Evolutionary conservation across 257 asterid genomes (phyloP).

Genomic region (Przewalskia tangutica): DNA sequence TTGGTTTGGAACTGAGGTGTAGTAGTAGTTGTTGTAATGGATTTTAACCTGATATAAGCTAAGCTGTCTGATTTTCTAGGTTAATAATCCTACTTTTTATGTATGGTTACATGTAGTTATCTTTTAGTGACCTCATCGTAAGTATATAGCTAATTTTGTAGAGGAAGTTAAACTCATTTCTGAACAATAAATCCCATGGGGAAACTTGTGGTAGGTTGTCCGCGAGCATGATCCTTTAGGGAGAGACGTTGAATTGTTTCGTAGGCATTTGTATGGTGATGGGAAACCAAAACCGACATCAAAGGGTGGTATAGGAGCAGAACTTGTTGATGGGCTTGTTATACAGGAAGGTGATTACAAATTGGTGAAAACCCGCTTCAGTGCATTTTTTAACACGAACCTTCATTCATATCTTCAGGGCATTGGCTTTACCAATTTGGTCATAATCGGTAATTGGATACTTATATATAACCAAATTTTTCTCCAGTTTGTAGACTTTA

Average conservation of each 20-base stretch:
- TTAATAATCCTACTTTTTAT: background rate
- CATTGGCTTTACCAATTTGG: conserved; percentile 38
- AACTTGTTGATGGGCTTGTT: conserved; percentile 62
- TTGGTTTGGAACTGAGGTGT: background rate
- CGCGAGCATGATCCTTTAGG: conserved; percentile 88
- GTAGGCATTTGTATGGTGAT: conserved; percentile 43
- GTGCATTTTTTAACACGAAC: conserved; percentile 80
- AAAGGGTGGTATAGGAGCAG: conserved; percentile 74
- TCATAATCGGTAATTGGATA: conserved; percentile 39
- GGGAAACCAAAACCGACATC: conserved; percentile 64
- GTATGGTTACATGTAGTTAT: background rate
- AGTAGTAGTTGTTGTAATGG: background rate
- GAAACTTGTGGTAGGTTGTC: conserved; percentile 40
- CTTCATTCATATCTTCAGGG: conserved; percentile 75
- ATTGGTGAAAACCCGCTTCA: conserved; percentile 82
- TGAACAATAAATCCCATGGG: background rate
- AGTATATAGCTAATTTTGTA: background rate
- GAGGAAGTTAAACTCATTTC: background rate
- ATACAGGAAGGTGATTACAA: conserved; percentile 72
- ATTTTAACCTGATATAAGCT: background rate
- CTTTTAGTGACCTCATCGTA: background rate
- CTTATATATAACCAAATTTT: background rate
- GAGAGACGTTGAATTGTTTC: conserved; percentile 73
- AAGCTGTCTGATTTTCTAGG: background rate
- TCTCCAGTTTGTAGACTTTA: background rate